Base-by-base conservation (phyloP, 495 filamentous ascomycete genomes). In the Opeltia flavorubescens region DNA sequence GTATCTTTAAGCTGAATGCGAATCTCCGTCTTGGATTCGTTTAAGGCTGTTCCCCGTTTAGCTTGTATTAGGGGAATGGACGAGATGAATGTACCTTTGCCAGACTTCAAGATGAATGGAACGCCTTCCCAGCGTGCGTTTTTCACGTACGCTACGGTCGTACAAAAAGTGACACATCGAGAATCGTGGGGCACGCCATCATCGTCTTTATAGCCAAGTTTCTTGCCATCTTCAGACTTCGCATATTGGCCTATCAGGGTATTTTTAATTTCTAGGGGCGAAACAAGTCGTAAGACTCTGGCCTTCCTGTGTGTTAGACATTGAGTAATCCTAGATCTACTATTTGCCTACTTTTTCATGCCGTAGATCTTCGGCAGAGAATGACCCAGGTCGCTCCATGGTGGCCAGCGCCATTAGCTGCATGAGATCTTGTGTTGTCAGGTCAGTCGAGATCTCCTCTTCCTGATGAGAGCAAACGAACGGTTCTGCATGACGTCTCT, bases 361-460 rank as follows among this genome's bases (percentile, higher is more conserved):
- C 59, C 93, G 84, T 55, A 98, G 93, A 59, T 96, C 91, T 59
- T 95, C 89, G 24, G 91, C 76, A 17, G 89, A 94, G 72, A 98
- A 96, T 5, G 89, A 95, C 62, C 94, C 89, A 29, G 91, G 91
- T 46, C 93, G 77, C 69, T 98, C 91, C 91, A 98, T 98, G 38
- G 89, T 86, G 35, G 96, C 75, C 46, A 98, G 72, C 12, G 91
- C 95, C 59, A 98, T 70, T 0, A 98, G 86, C 66, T 98, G 91
- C 39, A 95, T 78, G 54, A 98, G 66, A 71, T 98, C 77, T 81
- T 31, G 35, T 13, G n/a, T n/a, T 13, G 15, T 15, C 44, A 20
- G 15, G 17, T 18, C 33, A 44, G 33, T 46, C 66, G 25, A 70
- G 61, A 26, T 25, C 28, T 5, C 15, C 52, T 46, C 11, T 12